Percentiles rank a stretch among this genome's conserved stretches.
Evolutionary conservation across 2,329 filamentous ascomycete species (phyloP).

Genomic region (Basipetospora chlamydospora): DNA sequence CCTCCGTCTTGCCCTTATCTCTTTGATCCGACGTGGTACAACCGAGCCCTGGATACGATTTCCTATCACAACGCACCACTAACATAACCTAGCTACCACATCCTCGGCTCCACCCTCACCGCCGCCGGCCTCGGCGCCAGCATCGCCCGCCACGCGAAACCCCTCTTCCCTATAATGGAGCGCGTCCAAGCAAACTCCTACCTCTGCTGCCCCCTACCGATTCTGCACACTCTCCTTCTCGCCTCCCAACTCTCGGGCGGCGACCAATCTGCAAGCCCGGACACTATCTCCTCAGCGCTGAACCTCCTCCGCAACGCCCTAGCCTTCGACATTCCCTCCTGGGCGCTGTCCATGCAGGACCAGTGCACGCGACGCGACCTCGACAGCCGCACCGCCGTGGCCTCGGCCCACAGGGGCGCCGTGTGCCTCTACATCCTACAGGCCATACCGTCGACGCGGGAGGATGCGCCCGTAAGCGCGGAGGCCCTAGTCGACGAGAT

Average conservation of each 20-base stretch:
- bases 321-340: slow-evolving; percentile 25
- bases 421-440: slow-evolving; percentile 32
- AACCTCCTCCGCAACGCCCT: slow-evolving; percentile 25
- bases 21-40: background rate
- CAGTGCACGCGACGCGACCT: slow-evolving; percentile 21
- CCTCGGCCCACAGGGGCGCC: slow-evolving; percentile 30
- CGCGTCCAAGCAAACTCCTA: slow-evolving; percentile 27
- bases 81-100: slow-evolving; percentile 20
- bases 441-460: slow-evolving; percentile 22
- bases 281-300: slow-evolving; percentile 23
- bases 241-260: slow-evolving; percentile 28
- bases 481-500: slow-evolving; percentile 33
- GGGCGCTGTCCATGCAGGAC: slow-evolving; percentile 25
- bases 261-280: slow-evolving; percentile 17
- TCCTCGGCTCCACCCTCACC: slow-evolving; percentile 23
- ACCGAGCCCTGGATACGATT: too few relatives aligned
- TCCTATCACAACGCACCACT: background rate
- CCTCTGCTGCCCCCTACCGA: slow-evolving; percentile 25
- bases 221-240: slow-evolving; percentile 29
- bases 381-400: slow-evolving; percentile 27
- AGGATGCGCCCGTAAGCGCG: slow-evolving; percentile 23
- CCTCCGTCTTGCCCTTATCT: background rate
- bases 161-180: slow-evolving; percentile 24
- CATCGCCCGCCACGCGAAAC: slow-evolving; percentile 23
- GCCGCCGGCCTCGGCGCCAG: slow-evolving; percentile 21